Conservation (phyloP, 495 filamentous ascomycete genomes). For the Xanthoparmelia taractica region DNA sequence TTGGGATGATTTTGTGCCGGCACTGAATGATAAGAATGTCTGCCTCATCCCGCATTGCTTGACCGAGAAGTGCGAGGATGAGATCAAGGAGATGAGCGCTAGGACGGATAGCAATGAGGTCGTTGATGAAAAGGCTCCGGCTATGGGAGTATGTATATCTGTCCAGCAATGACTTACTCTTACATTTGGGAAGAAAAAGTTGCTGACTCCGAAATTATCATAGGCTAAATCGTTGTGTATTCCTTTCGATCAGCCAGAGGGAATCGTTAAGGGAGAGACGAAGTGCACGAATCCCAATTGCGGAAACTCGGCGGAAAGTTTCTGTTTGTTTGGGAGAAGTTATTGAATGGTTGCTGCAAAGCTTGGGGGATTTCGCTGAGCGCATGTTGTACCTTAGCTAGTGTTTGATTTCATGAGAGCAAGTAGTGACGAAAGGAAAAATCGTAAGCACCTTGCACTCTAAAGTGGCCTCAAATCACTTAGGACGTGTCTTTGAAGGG, state of each 20-base stretch:
- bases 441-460: not conserved
- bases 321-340: slow-evolving; percentile 75
- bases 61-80: slow-evolving; percentile 76
- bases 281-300: slow-evolving; percentile 89
- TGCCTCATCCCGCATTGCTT: slow-evolving; percentile 81
- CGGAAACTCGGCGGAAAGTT: slow-evolving; percentile 59
- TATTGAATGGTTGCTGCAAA: slow-evolving; percentile 11
- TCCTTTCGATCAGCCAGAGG: slow-evolving; percentile 90
- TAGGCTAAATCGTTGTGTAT: slow-evolving; percentile 90
- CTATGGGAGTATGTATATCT: slow-evolving; percentile 57
- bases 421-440: not conserved
- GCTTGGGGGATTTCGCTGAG: not conserved
- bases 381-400: not conserved
- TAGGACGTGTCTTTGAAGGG: not conserved
- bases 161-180: no score
- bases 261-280: slow-evolving; percentile 67
- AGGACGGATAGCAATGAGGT: slow-evolving; percentile 61
- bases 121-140: slow-evolving; percentile 68
- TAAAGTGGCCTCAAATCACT: not conserved
- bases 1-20: slow-evolving; percentile 84
- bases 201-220: not conserved
- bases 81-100: slow-evolving; percentile 83
- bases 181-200: not conserved
- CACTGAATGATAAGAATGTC: slow-evolving; percentile 85
- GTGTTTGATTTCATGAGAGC: not conserved